A percentile compares a stretch with the other conserved stretches of the same genome.
Evolutionary conservation across 2,329 filamentous ascomycete species (phyloP).

Genomic region (Fusarium floridanum): DNA sequence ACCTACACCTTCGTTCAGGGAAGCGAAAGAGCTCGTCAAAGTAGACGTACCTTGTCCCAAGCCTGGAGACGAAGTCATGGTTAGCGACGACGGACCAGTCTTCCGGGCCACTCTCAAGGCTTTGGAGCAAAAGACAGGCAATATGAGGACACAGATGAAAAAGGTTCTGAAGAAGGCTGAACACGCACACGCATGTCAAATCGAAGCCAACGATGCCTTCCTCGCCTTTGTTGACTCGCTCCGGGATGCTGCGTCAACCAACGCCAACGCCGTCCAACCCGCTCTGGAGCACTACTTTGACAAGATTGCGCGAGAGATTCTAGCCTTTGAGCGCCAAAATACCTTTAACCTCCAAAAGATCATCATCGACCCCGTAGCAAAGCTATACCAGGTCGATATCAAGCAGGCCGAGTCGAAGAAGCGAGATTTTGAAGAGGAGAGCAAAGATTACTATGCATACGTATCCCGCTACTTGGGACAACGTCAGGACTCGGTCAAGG

Average conservation of each 20-base stretch:
- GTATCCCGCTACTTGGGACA: conserved; percentile 96
- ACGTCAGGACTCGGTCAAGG: conserved; percentile 93
- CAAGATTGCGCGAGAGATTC: conserved; percentile 92
- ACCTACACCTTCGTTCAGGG: conserved; percentile 42
- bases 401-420: conserved; percentile 98
- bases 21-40: conserved; percentile 71
- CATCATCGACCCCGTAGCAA: conserved; percentile 93
- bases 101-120: conserved; percentile 98
- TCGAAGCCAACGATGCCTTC: conserved; percentile 87
- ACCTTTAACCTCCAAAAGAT: conserved; percentile 87
- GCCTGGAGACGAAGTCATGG: conserved; percentile 85
- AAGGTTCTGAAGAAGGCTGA: conserved; percentile 96
- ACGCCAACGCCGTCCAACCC: conserved; percentile 96
- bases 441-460: conserved; percentile 97
- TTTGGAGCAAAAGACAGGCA: conserved; percentile 94
- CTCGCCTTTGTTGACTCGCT: conserved; percentile 86
- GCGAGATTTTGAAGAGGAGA: conserved; percentile 98
- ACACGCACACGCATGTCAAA: conserved; percentile 83
- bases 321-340: conserved; percentile 88
- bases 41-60: conserved; percentile 90
- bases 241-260: conserved; percentile 88
- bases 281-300: conserved; percentile 98
- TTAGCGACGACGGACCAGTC: conserved; percentile 91
- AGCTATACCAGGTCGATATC: conserved; percentile 94
- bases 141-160: conserved; percentile 94